Evolutionary conservation across 495 filamentous ascomycete species (phyloP).

Genomic region (Usnea hakonensis): DNA sequence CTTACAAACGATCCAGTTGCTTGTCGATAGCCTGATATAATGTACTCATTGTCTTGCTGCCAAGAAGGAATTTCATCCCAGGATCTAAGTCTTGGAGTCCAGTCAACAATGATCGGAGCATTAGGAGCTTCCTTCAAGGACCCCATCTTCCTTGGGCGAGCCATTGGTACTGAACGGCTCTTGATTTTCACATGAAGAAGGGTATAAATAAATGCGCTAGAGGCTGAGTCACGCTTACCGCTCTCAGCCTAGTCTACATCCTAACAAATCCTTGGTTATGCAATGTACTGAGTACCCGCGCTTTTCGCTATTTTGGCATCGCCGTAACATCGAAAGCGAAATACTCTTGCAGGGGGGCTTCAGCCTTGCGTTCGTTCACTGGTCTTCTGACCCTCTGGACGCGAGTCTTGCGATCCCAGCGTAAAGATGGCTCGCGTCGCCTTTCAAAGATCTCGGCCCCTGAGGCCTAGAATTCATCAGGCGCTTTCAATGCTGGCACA

Average conservation of each 20-base stretch:
- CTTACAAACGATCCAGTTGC: constrained; percentile 15
- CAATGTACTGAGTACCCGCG: neutral
- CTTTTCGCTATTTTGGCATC: neutral
- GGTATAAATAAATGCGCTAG: too few relatives aligned
- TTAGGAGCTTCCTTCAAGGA: neutral
- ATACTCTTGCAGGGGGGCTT: neutral
- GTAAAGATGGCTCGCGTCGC: neutral
- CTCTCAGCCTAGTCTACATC: neutral
- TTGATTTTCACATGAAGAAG: neutral
- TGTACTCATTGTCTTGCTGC: constrained; percentile 26
- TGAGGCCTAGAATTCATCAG: constrained; percentile 9
- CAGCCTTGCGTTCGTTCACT: neutral
- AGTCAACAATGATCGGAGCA: neutral
- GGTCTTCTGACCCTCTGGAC: neutral
- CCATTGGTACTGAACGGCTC: neutral
- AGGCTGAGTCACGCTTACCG: neutral
- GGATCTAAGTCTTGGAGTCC: neutral
- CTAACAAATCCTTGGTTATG: neutral
- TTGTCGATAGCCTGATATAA: constrained; percentile 23
- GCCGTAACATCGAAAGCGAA: neutral
- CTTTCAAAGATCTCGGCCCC: neutral
- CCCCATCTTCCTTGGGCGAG: neutral
- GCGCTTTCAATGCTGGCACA: constrained; percentile 26
- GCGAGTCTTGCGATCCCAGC: neutral
- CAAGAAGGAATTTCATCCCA: constrained; percentile 15